Evolutionary conservation across 2,329 filamentous ascomycete genomes (phyloP).

Genomic region (Colletotrichum lini): DNA sequence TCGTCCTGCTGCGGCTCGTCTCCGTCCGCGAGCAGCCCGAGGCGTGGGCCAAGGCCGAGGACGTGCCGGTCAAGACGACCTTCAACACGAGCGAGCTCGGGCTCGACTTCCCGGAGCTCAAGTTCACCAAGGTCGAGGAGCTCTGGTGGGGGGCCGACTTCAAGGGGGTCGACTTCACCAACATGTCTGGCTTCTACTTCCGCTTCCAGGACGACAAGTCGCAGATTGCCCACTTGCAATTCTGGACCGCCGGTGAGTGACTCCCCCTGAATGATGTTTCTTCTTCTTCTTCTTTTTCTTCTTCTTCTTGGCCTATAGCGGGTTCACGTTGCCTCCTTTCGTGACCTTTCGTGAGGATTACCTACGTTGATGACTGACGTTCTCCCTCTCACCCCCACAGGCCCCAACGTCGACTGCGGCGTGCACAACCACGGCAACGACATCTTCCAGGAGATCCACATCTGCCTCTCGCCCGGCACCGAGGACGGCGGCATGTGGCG

Average conservation of each 20-base stretch:
- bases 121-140: constrained; percentile 18
- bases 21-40: neutral
- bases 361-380: too few relatives aligned
- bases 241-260: neutral
- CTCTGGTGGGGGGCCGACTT: constrained; percentile 21
- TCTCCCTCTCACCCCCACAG: neutral
- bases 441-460: constrained; percentile 2
- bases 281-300: too few relatives aligned
- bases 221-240: neutral
- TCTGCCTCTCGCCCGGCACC: neutral
- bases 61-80: constrained; percentile 8
- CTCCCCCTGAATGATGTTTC: too few relatives aligned
- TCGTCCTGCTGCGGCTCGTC: neutral
- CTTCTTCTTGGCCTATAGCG: too few relatives aligned
- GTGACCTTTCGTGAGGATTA: too few relatives aligned
- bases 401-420: neutral
- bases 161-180: constrained; percentile 25
- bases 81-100: constrained; percentile 6
- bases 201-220: constrained; percentile 6
- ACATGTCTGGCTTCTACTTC: constrained; percentile 23
- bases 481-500: constrained; percentile 1
- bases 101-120: neutral
- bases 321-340: too few relatives aligned
- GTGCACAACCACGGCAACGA: constrained; percentile 14
- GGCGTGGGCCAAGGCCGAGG: neutral